Conservation (phyloP, 257 asterid species). For the Perilla frutescens region DNA sequence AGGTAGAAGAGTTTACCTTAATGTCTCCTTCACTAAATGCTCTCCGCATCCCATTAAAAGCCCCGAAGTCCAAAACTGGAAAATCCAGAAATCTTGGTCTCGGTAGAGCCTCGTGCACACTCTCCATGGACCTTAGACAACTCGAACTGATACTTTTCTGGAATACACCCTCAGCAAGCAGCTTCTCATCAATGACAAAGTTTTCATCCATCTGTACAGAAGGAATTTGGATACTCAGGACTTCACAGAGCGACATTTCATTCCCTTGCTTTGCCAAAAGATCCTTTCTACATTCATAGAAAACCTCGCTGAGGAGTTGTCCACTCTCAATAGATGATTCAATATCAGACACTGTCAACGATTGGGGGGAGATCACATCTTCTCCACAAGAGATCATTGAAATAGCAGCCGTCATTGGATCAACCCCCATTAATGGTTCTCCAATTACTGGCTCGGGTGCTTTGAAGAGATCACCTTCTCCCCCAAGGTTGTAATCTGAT, state of each 20-base stretch:
- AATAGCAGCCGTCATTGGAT: constrained; percentile 78
- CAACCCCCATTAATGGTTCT: constrained; percentile 64
- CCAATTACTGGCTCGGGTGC: constrained; percentile 81
- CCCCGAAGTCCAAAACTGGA: constrained; percentile 70
- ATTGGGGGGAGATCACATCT: constrained; percentile 63
- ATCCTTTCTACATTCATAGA: constrained; percentile 88
- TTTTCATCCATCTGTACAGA: constrained; percentile 45
- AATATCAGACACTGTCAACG: constrained; percentile 63
- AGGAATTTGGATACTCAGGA: constrained; percentile 55
- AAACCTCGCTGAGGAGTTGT: constrained; percentile 78
- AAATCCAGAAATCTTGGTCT: constrained; percentile 73
- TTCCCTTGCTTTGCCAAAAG: constrained; percentile 81
- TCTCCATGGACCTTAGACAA: constrained; percentile 66
- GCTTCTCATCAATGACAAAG: constrained; percentile 32
- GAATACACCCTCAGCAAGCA: constrained; percentile 43
- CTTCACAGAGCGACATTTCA: constrained; percentile 62
- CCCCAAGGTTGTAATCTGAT: constrained; percentile 86
- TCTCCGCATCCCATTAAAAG: constrained; percentile 82
- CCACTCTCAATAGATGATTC: constrained; percentile 77
- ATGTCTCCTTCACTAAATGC: constrained; percentile 96
- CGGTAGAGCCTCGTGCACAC: constrained; percentile 49
- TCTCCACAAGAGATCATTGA: constrained; percentile 91
- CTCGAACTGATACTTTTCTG: constrained; percentile 76
- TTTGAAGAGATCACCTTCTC: constrained; percentile 89
- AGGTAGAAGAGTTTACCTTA: constrained; percentile 59